phyloP scores from a whole-genome alignment of 768 basidiomycete species.

The Rhodotorula paludigena region DNA sequence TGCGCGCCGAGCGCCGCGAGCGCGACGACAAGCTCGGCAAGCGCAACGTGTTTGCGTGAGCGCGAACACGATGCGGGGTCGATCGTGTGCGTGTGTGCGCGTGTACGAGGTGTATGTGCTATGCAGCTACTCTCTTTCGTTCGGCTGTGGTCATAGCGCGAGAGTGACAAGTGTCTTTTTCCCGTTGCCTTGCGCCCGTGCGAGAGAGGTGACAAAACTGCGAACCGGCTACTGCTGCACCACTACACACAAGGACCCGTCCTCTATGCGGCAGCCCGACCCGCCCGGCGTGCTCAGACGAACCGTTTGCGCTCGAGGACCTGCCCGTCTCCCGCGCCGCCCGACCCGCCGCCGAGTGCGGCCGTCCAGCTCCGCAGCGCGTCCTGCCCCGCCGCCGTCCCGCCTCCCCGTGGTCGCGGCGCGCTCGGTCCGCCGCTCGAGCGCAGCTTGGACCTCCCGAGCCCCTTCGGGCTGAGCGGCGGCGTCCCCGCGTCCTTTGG shows the following conservation, averaged over 20 bases:
- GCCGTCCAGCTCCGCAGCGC: neutral
- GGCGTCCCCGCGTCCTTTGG: constrained; percentile 11
- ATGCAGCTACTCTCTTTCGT: neutral
- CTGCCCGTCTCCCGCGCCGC: neutral
- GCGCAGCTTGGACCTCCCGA: neutral
- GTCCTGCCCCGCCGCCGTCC: neutral
- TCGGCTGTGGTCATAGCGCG: no score
- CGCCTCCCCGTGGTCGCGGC: no score
- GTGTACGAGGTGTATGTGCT: neutral
- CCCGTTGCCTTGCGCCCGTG: no score
- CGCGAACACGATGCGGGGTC: neutral
- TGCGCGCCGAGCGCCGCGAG: constrained; percentile 58
- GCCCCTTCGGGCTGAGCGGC: constrained; percentile 19
- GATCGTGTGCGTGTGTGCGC: no score
- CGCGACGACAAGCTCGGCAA: constrained; percentile 66
- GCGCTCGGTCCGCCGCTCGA: no score
- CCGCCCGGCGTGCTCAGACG: no score
- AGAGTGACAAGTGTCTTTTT: no score
- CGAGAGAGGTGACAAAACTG: no score
- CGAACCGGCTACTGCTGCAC: no score
- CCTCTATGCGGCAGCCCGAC: no score
- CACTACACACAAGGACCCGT: no score
- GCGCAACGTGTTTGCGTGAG: constrained; percentile 80
- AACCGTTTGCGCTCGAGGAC: constrained; percentile 18
- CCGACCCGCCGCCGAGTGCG: neutral